These are phyloP conservation scores for Rhizophagus clarus DNA, from an alignment of 192 early-diverging fungal genomes.

Conservation along the genomic window DNA sequence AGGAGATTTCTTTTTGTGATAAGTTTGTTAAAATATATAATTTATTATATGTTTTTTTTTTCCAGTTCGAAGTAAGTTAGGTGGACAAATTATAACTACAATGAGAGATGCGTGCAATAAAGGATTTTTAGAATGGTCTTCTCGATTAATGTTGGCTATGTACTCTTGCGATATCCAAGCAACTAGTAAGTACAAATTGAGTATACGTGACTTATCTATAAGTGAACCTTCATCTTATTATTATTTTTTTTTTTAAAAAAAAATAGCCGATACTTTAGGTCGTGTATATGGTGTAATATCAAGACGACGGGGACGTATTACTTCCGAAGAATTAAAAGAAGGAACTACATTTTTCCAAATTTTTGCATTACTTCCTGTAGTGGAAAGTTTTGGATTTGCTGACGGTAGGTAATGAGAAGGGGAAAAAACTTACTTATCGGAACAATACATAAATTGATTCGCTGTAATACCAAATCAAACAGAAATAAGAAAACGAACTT, in stretches of 20 bases:
- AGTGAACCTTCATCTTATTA: neutral
- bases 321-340: conserved; percentile 96
- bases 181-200: conserved; percentile 52
- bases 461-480: neutral
- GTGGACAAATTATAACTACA: conserved; percentile 88
- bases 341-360: conserved; percentile 97
- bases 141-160: conserved; percentile 93
- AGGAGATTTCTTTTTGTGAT: conserved; percentile 32
- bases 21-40: neutral
- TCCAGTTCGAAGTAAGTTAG: conserved; percentile 47
- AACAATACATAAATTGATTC: neutral
- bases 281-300: conserved; percentile 95
- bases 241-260: neutral
- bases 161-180: conserved; percentile 98
- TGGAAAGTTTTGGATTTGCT: conserved; percentile 99
- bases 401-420: conserved; percentile 59
- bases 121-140: conserved; percentile 92
- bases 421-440: neutral
- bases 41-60: neutral
- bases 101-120: conserved; percentile 81
- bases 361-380: conserved; percentile 83
- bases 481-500: conserved; percentile 95
- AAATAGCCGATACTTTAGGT: conserved; percentile 84
- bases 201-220: no score
- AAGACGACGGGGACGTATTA: conserved; percentile 85